These are phyloP conservation scores for Paraurostyla sp. DNA, from an alignment of 73 alveolate species.

Conservation along the genomic window DNA sequence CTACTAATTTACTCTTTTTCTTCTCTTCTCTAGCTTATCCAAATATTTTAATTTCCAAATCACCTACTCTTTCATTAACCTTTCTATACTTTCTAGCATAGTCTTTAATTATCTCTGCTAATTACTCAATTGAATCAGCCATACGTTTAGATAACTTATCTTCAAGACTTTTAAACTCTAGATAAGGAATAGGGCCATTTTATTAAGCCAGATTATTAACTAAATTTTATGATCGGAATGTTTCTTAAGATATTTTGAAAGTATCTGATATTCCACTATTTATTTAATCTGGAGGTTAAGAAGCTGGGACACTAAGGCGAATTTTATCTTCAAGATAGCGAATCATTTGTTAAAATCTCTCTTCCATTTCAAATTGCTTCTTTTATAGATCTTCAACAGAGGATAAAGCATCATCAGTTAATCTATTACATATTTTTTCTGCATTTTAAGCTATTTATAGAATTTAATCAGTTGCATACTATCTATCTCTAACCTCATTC, in stretches of 20 bases:
- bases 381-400: conserved; percentile 19
- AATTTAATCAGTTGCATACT: conserved; percentile 29
- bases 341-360: conserved; percentile 6
- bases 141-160: conserved; percentile 14
- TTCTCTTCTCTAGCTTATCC: conserved; percentile 12
- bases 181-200: not conserved
- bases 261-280: not conserved
- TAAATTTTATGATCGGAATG: not conserved
- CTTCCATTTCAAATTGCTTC: conserved; percentile 27
- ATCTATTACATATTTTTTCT: conserved; percentile 29
- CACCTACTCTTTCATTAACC: conserved; percentile 6
- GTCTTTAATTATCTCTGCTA: conserved; percentile 32
- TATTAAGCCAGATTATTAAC: not conserved
- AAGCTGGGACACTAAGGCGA: not conserved
- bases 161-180: not conserved
- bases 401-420: conserved; percentile 45
- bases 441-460: conserved; percentile 50
- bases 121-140: conserved; percentile 18
- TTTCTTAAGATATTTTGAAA: not conserved
- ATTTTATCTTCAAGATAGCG: not conserved
- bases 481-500: conserved; percentile 29
- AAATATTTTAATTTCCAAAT: not conserved
- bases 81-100: conserved; percentile 7
- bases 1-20: not conserved
- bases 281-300: too few relatives aligned